phyloP scores from a whole-genome alignment of 768 basidiomycete species.

The Hygrophoropsis aurantiaca region DNA sequence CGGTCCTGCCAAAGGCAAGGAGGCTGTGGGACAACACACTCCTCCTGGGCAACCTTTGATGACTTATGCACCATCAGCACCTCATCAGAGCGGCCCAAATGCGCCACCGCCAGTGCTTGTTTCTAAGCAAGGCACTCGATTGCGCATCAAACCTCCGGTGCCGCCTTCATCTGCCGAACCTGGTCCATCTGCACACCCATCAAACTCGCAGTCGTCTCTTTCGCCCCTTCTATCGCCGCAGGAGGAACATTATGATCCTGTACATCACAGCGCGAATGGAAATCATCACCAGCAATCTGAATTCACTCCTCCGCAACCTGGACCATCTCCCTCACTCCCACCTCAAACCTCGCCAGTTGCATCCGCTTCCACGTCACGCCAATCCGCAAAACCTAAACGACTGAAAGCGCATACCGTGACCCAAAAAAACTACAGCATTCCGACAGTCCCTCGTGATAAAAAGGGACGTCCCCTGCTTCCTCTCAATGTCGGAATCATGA shows the following conservation, averaged over 20 bases:
- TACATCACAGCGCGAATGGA: constrained; percentile 23
- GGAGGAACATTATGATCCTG: constrained; percentile 30
- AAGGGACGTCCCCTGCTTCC: constrained; percentile 71
- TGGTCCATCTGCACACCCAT: constrained; percentile 14
- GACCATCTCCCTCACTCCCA: constrained; percentile 17
- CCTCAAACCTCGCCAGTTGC: constrained; percentile 15
- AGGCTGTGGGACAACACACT: constrained; percentile 17
- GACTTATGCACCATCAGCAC: constrained; percentile 22
- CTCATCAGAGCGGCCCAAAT: constrained; percentile 12
- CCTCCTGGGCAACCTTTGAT: constrained; percentile 25
- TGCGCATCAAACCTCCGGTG: constrained; percentile 49
- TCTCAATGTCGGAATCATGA: constrained; percentile 85
- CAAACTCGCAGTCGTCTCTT: constrained; percentile 27
- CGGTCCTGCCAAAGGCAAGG: constrained; percentile 39
- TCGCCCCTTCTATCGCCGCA: constrained; percentile 35
- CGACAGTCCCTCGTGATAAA: constrained; percentile 75
- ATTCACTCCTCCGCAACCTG: constrained; percentile 20
- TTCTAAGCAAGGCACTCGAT: constrained; percentile 45
- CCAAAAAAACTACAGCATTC: constrained; percentile 74
- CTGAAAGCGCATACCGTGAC: constrained; percentile 81
- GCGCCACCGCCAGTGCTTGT: constrained; percentile 36
- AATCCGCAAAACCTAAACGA: constrained; percentile 65
- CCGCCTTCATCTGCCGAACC: constrained; percentile 22
- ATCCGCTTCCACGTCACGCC: constrained; percentile 17
- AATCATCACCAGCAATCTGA: constrained; percentile 12